Evolutionary conservation across 345 rosid genomes (phyloP).

Genomic region (Linum usitatissimum): DNA sequence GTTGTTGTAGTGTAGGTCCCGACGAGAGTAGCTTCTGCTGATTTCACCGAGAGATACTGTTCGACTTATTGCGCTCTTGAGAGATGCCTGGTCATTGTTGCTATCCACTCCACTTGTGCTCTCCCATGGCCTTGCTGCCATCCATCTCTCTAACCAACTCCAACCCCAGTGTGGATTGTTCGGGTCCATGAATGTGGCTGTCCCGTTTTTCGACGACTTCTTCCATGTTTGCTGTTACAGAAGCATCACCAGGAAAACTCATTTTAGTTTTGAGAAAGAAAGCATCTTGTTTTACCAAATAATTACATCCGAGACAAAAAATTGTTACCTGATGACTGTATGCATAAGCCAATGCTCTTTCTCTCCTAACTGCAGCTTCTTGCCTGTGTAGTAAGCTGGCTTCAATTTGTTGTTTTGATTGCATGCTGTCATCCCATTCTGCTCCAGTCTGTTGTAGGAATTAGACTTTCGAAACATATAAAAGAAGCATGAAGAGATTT

Average conservation of each 20-base stretch:
- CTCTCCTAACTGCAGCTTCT: constrained; percentile 9
- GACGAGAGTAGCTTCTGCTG: constrained; percentile 34
- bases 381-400: constrained; percentile 4
- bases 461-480: neutral
- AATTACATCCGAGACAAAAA: neutral
- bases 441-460: constrained; percentile 5
- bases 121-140: constrained; percentile 80
- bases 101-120: constrained; percentile 41
- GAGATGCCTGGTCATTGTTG: constrained; percentile 43
- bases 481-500: too few relatives aligned
- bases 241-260: neutral
- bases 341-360: constrained; percentile 9
- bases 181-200: neutral
- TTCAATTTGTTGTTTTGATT: constrained; percentile 7
- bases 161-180: constrained; percentile 7
- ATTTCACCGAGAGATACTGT: constrained; percentile 39
- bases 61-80: constrained; percentile 37
- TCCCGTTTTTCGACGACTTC: neutral
- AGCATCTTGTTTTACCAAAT: too few relatives aligned
- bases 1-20: constrained; percentile 13
- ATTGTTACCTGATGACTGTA: constrained; percentile 6
- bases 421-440: constrained; percentile 5
- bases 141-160: constrained; percentile 18
- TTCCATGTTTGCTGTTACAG: constrained; percentile 6
- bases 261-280: neutral